Base-by-base conservation (phyloP, 805 yeast species). In the Isabelozyma rhagii region DNA sequence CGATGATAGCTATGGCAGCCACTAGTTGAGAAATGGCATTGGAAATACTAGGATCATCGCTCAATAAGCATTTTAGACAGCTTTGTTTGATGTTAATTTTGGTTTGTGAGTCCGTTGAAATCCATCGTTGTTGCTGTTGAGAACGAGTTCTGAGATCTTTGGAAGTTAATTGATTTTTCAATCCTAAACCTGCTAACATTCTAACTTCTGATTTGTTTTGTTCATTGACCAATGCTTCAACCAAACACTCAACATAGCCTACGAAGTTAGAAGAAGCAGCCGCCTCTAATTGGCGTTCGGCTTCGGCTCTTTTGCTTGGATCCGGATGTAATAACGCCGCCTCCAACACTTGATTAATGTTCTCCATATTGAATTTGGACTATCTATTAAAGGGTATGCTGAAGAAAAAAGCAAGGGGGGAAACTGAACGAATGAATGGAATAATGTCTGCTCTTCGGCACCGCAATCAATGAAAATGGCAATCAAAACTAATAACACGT, bases 1-100 rank as follows among this genome's bases (percentile, higher is more conserved):
- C 99, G 50, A 93, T 89, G 55, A 86, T 93, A n/a, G 97, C 99
- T 59, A 94, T 89, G 9, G 97, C 96, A 34, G 98, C 96, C 46
- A 94, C 93, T 56, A 93, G 77, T 74, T 93, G 97, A 21, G 99
- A 97, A 25, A 93, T 86, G 28, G 96, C 80, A 50, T 84, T 83
- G 31, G 96, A 94, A 49, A 93, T 97, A 61, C 89, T 81, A 55
- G 82, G 87, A 59, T 83, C 82, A n/a, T 72, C 64, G 14, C 88
- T 77, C 49, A 85, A 66, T 49, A 94, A 79, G 3, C 92, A 81
- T 42, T 71, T 69, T 45, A 93, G 67, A 5, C 73, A 60, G 29
- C 79, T 75, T 43, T 78, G 75, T 72, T 89, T 91, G 63, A 93
- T 85, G 54, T 81, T 80, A 8, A 70, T 61, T 67, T 83, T 89